Evolutionary conservation across 139 green algal species (phyloP).

Genomic region (Bryopsis sp.): DNA sequence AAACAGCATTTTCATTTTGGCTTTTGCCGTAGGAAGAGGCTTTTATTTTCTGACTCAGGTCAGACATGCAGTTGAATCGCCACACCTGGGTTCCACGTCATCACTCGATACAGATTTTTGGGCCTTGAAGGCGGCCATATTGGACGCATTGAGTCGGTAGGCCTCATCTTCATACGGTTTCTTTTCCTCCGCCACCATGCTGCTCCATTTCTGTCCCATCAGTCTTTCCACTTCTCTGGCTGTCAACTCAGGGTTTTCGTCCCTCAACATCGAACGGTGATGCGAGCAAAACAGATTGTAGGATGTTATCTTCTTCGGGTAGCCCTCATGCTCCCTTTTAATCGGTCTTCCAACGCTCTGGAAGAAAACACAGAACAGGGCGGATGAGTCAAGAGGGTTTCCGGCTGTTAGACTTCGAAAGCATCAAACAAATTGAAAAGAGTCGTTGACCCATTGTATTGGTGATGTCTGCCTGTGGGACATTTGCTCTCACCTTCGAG

Average conservation of each 20-base stretch:
- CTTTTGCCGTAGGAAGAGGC: too few species aligned
- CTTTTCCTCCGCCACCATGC: constrained; percentile 1
- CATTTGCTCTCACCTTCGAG: too few species aligned
- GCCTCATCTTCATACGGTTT: not conserved
- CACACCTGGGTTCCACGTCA: not conserved
- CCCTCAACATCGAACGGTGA: not conserved
- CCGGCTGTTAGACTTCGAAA: not conserved
- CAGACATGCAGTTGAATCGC: too few species aligned
- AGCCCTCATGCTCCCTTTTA: not conserved
- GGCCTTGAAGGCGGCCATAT: not conserved
- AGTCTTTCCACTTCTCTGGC: not conserved
- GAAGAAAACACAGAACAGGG: not conserved
- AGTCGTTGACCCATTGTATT: not conserved
- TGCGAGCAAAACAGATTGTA: constrained; percentile 18
- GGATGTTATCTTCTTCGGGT: constrained; percentile 18
- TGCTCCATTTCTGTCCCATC: constrained; percentile 11
- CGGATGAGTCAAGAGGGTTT: not conserved
- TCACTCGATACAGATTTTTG: not conserved
- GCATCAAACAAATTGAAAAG: not conserved
- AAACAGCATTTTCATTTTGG: too few species aligned
- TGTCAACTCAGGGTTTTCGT: not conserved
- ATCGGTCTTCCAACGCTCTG: not conserved
- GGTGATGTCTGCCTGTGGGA: too few species aligned
- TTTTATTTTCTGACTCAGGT: too few species aligned
- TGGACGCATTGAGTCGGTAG: not conserved